Conservation (phyloP, 2,329 filamentous ascomycete species). For the Ophiostoma ips region DNA sequence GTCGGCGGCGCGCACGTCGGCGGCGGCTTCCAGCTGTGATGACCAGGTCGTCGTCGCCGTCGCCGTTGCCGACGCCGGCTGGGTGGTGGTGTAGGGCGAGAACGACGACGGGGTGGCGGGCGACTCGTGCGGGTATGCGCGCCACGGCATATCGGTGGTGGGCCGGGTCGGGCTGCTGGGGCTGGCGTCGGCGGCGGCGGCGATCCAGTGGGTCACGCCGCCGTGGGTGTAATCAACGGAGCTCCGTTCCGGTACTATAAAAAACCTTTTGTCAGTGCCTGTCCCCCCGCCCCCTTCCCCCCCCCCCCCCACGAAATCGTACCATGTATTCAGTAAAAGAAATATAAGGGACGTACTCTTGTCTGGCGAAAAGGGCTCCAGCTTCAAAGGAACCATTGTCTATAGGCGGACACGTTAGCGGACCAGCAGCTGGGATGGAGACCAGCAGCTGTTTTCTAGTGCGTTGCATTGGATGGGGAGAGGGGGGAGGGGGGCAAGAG, state of each 20-base stretch:
- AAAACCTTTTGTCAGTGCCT: neutral
- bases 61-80: conserved; percentile 21
- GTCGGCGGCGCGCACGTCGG: conserved; percentile 20
- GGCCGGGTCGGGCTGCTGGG: conserved; percentile 28
- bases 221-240: conserved; percentile 24
- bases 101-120: conserved; percentile 36
- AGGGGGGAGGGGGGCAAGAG: too few species aligned
- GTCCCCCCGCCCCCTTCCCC: too few species aligned
- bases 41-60: conserved; percentile 28
- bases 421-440: too few species aligned
- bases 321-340: too few species aligned
- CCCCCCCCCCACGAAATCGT: too few species aligned
- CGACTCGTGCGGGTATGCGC: conserved; percentile 34
- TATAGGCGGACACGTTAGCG: conserved; percentile 13
- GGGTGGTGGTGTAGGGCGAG: conserved; percentile 24
- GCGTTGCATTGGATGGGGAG: too few species aligned
- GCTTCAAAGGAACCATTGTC: conserved; percentile 31
- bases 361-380: conserved; percentile 26
- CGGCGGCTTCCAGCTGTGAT: conserved; percentile 24
- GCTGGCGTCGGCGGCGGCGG: conserved; percentile 28
- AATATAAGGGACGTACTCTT: conserved; percentile 29
- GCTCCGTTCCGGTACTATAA: conserved; percentile 13
- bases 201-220: conserved; percentile 30
- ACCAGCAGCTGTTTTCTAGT: too few species aligned
- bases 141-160: conserved; percentile 32